Evolutionary conservation across 1,139 yeast genomes (phyloP), one percentile per base, ranked within the genome.

Genomic region (Debaryomyces fabryi): DNA sequence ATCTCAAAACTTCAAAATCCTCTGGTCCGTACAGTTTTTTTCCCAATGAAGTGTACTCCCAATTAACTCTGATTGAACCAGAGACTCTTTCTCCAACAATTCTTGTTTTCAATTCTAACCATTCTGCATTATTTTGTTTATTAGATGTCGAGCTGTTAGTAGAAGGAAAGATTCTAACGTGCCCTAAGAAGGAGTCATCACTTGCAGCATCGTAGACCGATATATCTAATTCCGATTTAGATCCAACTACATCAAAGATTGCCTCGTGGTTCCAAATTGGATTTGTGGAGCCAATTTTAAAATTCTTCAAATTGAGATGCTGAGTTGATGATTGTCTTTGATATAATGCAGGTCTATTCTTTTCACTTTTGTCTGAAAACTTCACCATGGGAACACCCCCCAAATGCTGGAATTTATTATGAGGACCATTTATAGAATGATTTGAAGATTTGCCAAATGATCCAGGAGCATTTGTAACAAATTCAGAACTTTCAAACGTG

Each of bases 251-350:
- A 66, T 93, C 99, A 63, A 93, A 93, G 25, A 83, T 82, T 8
- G 97, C 95, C 62, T 88, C 90, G 65, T 91, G 96, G 62, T 88
- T 86, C 97, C 97, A 91, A 34, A 80, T 74, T 7, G 96, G 96
- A 63, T 85, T 86, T 23, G 86, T 68, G 20, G 83, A 74, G 45
- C 74, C 74, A 7, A 50, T 39, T 6, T 61, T 55, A 39, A 59
- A 63, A 35, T 58, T 58, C 13, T 52, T 47, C 47, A 61, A 58
- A 50, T 78, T 78, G 56, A 85, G 70, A 50, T 82, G 83, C 56
- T 82, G 84, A 20, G 85, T 81, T 20, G 88, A 82, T 7, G 87
- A 80, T 63, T 86, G 91, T 58, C 88, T 75, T 49, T 83, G 82
- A 61, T 80, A 82, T 50, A 81, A 54, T 15, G 69, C 63, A 7